Base-by-base conservation (phyloP, 1,284 basidiomycete species). In the Singerocomus inundabilis region DNA sequence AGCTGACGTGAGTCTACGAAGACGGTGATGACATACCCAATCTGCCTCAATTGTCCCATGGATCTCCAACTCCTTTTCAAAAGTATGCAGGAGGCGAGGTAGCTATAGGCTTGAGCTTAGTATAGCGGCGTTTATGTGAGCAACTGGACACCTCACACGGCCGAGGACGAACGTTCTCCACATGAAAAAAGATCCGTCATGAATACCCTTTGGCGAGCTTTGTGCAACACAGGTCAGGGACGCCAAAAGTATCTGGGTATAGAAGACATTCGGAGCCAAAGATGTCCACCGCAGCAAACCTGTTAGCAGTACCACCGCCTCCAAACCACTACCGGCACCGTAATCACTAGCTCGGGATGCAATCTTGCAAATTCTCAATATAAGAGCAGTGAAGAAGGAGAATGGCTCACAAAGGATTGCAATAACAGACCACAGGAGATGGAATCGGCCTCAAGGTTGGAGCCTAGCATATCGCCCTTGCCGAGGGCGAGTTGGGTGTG, bases 141-240 rank as follows among this genome's bases (percentile, higher is more conserved):
- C 28, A 33, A 40, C 15, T 48, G 50, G 55, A 42, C 36, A 37
- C 44, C 76, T 60, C 67, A 90, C 88, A 46, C 88, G 75, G 34
- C 85, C 83, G 43, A 86, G 67, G n/a, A 87, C 73, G 59, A 90
- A 88, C 7, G 81, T 75, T 56, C 78, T 79, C 87, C 85, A 91
- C 25, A 88, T 59, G 24, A 71, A 67, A 21, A 73, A 67, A 2
- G 71, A 67, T 18, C 59, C 62, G 6, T 67, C 64, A 12, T 66
- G 60, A 13, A 68, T 64, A 4, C 61, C 60, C 39, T 56, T 69
- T 15, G 58, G 63, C 21, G 70, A 59, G 48, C 73, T 76, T 60
- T 87, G 81, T 1, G 79, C 72, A 30, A 89, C 69, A 56, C 80
- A 85, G 7, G 75, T 76, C 46, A 86, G 68, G 8, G 83, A 79